Percentiles rank a stretch among this genome's conserved stretches.
These are phyloP conservation scores for Gynostemma pentaphyllum DNA, from an alignment of 306 rosid genomes.

Conservation along the genomic window DNA sequence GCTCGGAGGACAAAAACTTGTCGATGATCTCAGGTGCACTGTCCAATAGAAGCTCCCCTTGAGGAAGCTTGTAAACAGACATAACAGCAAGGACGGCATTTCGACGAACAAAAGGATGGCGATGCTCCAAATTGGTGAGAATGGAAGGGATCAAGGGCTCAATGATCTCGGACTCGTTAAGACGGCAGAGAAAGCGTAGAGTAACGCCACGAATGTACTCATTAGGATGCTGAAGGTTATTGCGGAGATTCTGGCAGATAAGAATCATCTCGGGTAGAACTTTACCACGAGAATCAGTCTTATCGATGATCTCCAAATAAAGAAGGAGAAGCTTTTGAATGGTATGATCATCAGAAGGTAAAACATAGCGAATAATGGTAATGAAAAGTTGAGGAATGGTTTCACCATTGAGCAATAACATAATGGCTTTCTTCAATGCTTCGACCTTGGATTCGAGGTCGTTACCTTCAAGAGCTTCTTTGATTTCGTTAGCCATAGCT, in stretches of 20 bases:
- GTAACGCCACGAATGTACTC: constrained; percentile 96
- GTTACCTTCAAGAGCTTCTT: constrained; percentile 75
- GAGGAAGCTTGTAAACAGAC: constrained; percentile 75
- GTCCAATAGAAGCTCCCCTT: constrained; percentile 70
- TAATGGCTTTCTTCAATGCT: constrained; percentile 74
- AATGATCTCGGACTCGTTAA: constrained; percentile 73
- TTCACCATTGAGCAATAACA: constrained; percentile 88
- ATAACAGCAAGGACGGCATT: constrained; percentile 81
- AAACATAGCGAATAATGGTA: constrained; percentile 83
- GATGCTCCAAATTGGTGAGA: constrained; percentile 72
- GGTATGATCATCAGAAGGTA: constrained; percentile 94
- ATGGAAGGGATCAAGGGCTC: constrained; percentile 89
- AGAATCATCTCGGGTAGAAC: constrained; percentile 93
- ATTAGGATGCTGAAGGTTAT: constrained; percentile 82
- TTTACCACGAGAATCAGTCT: constrained; percentile 77
- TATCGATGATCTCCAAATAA: constrained; percentile 86
- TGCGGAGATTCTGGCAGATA: constrained; percentile 90
- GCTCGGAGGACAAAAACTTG: constrained; percentile 60
- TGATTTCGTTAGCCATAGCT: constrained; percentile 82
- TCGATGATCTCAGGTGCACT: constrained; percentile 80
- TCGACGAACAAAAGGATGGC: constrained; percentile 78
- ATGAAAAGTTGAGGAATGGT: constrained; percentile 86
- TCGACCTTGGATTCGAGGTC: constrained; percentile 59
- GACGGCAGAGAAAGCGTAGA: constrained; percentile 77
- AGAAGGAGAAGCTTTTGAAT: constrained; percentile 88